Base-by-base conservation (phyloP, 177 flowering plant species). In the Vitis hybrid region DNA sequence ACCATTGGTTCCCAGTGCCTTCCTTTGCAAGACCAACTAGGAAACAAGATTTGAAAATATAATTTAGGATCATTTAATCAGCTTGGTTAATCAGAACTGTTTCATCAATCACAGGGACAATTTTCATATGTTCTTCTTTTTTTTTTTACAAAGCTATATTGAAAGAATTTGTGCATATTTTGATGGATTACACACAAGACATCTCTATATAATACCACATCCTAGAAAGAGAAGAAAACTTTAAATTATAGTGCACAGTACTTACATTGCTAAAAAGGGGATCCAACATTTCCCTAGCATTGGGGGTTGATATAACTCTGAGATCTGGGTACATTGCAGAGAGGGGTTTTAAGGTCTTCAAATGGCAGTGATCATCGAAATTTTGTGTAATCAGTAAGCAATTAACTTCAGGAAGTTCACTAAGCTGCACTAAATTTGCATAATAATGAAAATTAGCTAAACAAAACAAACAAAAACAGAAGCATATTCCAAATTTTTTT, bases 341-440 rank as follows among this genome's bases (percentile, higher is more conserved):
- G 10, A 92, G 88, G n/a, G 97, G 99, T 80, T 78, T 84, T 74
- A 91, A 82, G 57, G 99, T 94, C 79, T 85, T 90, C 84, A 88
- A 74, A 78, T 94, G 97, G 76, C 99, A 94, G 70, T 94, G 99
- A 81, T 94, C 99, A 78, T 94, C 99, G 66, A 94, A 94, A 82
- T 97, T 92, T 91, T 94, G 97, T 15, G 97, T 94, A 63, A 94
- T 94, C 63, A 94, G 74, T 51, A 94, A 77, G 81, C 91, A 89
- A 74, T 91, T 91, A 5, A 91, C 62, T 74, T 89, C 88, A 69
- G 97, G 95, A 81, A 94, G 95, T 88, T 90, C 92, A 69, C 76
- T 85, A 68, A 94, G 97, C 99, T 92, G 95, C 84, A 70, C 58
- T 52, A 72, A 60, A 69, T 30, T 68, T 1, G 65, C 65, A 63